A percentile compares a stretch with the other conserved stretches of the same genome.
phyloP scores from a whole-genome alignment of 441 rosid genomes.

The Arabidopsis hybrid region DNA sequence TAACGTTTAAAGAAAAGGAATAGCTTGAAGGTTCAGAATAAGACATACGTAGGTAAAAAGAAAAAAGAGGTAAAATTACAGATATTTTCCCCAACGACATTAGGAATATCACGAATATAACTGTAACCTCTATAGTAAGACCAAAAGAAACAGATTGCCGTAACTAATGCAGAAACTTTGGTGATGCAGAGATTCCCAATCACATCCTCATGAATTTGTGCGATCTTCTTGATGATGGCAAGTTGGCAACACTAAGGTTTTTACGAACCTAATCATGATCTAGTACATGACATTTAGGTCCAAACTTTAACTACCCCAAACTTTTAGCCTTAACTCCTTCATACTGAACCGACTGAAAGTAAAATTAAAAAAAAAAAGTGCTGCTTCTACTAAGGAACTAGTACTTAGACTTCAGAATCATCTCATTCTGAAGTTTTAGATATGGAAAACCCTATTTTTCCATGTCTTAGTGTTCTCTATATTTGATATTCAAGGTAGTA shows the following conservation, averaged over 20 bases:
- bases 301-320: constrained; percentile 22
- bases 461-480: constrained; percentile 37
- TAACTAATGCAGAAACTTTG: constrained; percentile 21
- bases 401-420: constrained; percentile 26
- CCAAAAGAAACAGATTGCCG: constrained; percentile 12
- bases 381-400: constrained; percentile 14
- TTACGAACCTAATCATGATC: constrained; percentile 31
- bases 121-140: constrained; percentile 1
- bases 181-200: constrained; percentile 25
- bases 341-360: constrained; percentile 7
- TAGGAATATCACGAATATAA: constrained; percentile 7
- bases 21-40: constrained; percentile 2
- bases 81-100: not conserved
- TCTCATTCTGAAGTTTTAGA: constrained; percentile 34
- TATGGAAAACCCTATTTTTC: constrained; percentile 39
- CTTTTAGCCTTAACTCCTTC: constrained; percentile 1
- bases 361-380: not conserved
- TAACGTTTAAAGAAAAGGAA: not conserved
- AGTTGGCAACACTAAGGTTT: constrained; percentile 6
- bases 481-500: constrained; percentile 23
- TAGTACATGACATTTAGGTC: constrained; percentile 19
- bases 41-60: not conserved
- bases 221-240: constrained; percentile 20
- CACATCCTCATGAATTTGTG: constrained; percentile 18
- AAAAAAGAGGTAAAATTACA: constrained; percentile 21